These are phyloP conservation scores for Aschersonia sp. DNA, from an alignment of 2,329 filamentous ascomycete genomes.

Conservation along the genomic window DNA sequence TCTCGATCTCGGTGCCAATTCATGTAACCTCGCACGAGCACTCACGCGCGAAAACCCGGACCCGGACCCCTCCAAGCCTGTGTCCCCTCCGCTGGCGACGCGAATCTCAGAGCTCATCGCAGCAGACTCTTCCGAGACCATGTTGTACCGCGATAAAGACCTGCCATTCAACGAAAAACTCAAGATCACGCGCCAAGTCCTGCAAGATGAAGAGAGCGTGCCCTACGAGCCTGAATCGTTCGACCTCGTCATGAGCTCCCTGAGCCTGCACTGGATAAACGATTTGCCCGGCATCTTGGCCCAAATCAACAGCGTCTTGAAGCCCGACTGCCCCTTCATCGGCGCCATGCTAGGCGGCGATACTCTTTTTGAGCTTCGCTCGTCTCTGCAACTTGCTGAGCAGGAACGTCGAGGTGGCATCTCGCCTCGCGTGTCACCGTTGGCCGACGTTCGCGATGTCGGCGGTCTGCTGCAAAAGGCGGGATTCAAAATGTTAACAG, in stretches of 20 bases:
- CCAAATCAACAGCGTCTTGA: slow-evolving; percentile 75
- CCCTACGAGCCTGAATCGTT: slow-evolving; percentile 67
- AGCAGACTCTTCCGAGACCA: slow-evolving; percentile 61
- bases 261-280: slow-evolving; percentile 95
- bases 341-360: slow-evolving; percentile 96
- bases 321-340: slow-evolving; percentile 83
- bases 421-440: slow-evolving; percentile 74
- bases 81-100: slow-evolving; percentile 50
- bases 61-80: slow-evolving; percentile 37
- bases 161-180: slow-evolving; percentile 62
- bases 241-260: slow-evolving; percentile 77
- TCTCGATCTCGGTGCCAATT: slow-evolving; percentile 88
- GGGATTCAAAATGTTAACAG: slow-evolving; percentile 89
- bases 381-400: slow-evolving; percentile 83
- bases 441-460: slow-evolving; percentile 84
- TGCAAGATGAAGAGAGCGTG: slow-evolving; percentile 59
- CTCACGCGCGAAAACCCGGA: slow-evolving; percentile 58
- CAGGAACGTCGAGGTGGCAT: slow-evolving; percentile 84
- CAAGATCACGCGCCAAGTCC: slow-evolving; percentile 56
- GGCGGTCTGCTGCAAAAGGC: slow-evolving; percentile 75
- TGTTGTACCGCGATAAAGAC: slow-evolving; percentile 68
- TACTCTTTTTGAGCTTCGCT: slow-evolving; percentile 83
- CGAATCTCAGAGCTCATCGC: slow-evolving; percentile 64
- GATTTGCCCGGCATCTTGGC: slow-evolving; percentile 74
- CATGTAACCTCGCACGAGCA: slow-evolving; percentile 81